Base-by-base conservation (phyloP, 2,329 filamentous ascomycete genomes). In the Colletotrichum abscissum region DNA sequence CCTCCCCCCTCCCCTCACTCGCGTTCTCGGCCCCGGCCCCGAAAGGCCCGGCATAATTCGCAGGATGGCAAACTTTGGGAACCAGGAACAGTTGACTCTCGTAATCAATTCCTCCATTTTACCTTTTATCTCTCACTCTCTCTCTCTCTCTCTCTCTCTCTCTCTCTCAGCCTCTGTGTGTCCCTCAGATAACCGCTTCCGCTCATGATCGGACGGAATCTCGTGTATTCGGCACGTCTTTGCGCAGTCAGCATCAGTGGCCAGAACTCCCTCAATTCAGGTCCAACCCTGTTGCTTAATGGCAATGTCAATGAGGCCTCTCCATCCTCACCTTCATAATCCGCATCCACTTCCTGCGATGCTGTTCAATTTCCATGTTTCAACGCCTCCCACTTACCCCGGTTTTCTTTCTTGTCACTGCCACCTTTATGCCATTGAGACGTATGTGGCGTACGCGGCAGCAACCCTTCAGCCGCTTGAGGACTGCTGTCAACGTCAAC, bases 211-310 rank as follows among this genome's bases (percentile, higher is more conserved):
- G 71, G 65, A 62, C 16, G 56, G 60, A 62, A 14, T 19, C 24
- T 42, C 65, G 28, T 30, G 24, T 28, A 46, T 19, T 22, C 14
- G 33, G 24, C 52, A 16, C 63, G 49, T 28, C 26, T 28, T 35
- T 58, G 42, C 66, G 58, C 66, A 64, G 70, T 70, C 67, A 73
- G 66, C 70, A 49, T 52, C 54, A n/a, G 58, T 60, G 52, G 30
- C 16, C 63, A 57, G 52, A 22, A 26, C 16, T 46, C 7, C n/a
- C 8, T 35, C 26, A 30, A 11, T 3, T 35, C 63, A 16, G 63
- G 69, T 24, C 26, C 49, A 60, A 60, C 70, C 70, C 42, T 69
- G 70, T 19, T 54, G 33, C n/a, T 28, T 6, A 24, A 64, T n/a
- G 59, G 70, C 54, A 24, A 57, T 57, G 49, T 59, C 42, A n/a